Evolutionary conservation across 2,329 filamentous ascomycete genomes (phyloP).

Genomic region (Beauveria asiatica): DNA sequence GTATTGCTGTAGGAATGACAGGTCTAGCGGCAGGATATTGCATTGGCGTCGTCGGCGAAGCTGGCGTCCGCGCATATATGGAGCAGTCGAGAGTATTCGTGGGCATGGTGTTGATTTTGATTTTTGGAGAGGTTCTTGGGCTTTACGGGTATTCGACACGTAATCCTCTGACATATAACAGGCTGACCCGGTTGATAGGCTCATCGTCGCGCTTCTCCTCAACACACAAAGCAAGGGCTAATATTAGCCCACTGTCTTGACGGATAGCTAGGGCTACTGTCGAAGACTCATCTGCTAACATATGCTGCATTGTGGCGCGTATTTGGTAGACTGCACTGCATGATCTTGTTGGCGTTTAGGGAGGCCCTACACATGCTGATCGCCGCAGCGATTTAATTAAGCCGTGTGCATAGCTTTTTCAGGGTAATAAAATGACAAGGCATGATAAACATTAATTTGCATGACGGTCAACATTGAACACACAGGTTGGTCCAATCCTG

Average conservation of each 20-base stretch:
- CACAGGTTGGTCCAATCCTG: not conserved
- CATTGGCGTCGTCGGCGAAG: slow-evolving; percentile 92
- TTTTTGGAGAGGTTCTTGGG: slow-evolving; percentile 95
- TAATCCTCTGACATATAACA: too few relatives aligned
- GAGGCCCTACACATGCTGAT: not conserved
- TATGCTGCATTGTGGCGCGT: not conserved
- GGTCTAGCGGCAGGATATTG: slow-evolving; percentile 92
- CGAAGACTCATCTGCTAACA: too few relatives aligned
- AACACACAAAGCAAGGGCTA: slow-evolving; percentile 74
- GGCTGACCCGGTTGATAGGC: slow-evolving; percentile 36
- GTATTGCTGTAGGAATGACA: slow-evolving; percentile 83
- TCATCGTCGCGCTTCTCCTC: slow-evolving; percentile 88
- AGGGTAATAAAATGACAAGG: not conserved
- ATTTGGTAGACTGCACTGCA: not conserved
- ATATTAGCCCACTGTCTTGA: slow-evolving; percentile 11
- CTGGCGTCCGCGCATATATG: slow-evolving; percentile 92
- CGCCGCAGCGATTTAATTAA: not conserved
- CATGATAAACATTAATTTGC: not conserved
- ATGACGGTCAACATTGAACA: not conserved
- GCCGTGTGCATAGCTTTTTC: not conserved
- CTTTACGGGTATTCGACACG: slow-evolving; percentile 74
- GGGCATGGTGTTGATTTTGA: slow-evolving; percentile 96
- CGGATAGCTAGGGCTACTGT: not conserved
- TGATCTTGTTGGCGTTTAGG: not conserved
- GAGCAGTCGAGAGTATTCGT: slow-evolving; percentile 93